Evolutionary conservation across 352 stramenopile genomes (phyloP).

Genomic region (Phytopythium aichiense): DNA sequence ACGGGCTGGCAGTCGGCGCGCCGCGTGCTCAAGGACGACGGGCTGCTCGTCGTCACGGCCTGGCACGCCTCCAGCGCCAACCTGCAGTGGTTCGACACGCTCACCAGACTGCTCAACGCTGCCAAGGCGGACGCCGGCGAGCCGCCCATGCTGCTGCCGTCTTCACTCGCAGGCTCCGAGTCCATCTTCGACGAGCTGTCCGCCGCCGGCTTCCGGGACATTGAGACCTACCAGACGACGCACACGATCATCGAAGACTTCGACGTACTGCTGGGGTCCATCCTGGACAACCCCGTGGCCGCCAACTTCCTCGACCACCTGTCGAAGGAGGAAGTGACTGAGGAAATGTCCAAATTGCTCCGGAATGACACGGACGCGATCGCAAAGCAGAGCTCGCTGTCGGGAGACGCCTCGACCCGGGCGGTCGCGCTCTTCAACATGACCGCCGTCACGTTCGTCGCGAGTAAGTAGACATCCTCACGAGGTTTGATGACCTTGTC

Average conservation of each 20-base stretch:
- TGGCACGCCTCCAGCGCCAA: slow-evolving; percentile 39
- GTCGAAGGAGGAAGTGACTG: not conserved
- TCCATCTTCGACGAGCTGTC: not conserved
- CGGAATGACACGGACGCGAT: not conserved
- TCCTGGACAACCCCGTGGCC: not conserved
- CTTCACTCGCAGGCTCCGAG: slow-evolving; percentile 10
- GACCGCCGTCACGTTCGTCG: slow-evolving; percentile 3
- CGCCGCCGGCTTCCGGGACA: not conserved
- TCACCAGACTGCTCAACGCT: slow-evolving; percentile 27
- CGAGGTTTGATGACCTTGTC: too few relatives aligned
- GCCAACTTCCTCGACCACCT: slow-evolving; percentile 10
- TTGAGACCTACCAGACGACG: not conserved
- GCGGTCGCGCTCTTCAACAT: not conserved
- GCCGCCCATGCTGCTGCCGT: slow-evolving; percentile 8
- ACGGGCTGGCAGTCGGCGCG: slow-evolving; percentile 24
- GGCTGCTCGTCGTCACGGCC: slow-evolving; percentile 32
- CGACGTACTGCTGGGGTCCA: not conserved
- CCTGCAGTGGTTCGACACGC: slow-evolving; percentile 26
- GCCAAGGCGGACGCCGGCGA: slow-evolving; percentile 3
- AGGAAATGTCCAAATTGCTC: not conserved
- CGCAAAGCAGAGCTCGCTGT: not conserved
- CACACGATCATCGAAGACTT: slow-evolving; percentile 3
- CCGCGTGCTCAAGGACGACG: slow-evolving; percentile 26
- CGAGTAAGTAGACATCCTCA: not conserved
- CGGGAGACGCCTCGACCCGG: not conserved